phyloP scores from a whole-genome alignment of 352 stramenopile species.

The Globisporangium yorkense region DNA sequence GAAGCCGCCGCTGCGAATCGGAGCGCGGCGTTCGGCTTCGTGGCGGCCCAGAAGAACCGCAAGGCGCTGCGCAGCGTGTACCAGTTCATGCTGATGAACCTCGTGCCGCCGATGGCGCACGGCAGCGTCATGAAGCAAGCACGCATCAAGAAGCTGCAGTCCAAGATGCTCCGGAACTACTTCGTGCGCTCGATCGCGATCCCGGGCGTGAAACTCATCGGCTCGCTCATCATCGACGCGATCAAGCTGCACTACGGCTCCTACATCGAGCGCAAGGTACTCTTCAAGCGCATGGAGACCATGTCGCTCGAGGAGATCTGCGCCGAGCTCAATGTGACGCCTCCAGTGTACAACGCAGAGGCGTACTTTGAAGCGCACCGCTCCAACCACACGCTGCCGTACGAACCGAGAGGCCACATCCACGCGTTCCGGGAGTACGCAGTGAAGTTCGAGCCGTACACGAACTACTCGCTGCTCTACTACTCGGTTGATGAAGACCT shows the following conservation, averaged over 20 bases:
- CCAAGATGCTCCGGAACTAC: constrained; percentile 21
- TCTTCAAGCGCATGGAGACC: constrained; percentile 17
- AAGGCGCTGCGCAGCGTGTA: constrained; percentile 26
- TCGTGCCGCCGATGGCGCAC: constrained; percentile 42
- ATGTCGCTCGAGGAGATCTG: constrained; percentile 41
- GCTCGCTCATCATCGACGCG: constrained; percentile 20
- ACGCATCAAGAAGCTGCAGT: constrained; percentile 12
- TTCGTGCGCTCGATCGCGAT: constrained; percentile 31
- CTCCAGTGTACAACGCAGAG: constrained; percentile 15
- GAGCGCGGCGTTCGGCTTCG: constrained; percentile 22
- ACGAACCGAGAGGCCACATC: constrained; percentile 16
- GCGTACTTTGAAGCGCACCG: constrained; percentile 16
- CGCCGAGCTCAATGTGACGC: constrained; percentile 26
- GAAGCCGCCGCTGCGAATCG: background rate
- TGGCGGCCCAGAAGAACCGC: constrained; percentile 22
- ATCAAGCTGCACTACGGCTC: constrained; percentile 32
- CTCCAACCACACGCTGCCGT: constrained; percentile 25
- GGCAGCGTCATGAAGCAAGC: constrained; percentile 28
- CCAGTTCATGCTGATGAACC: constrained; percentile 36
- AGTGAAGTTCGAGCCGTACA: constrained; percentile 33
- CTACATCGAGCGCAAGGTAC: constrained; percentile 31
- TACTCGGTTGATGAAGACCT: constrained; percentile 33
- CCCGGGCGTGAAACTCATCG: constrained; percentile 28
- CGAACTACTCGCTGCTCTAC: constrained; percentile 37
- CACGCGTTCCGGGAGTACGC: constrained; percentile 13